Base-by-base conservation (phyloP, 2,329 filamentous ascomycete species). In the Myriosclerotinia duriaeana region DNA sequence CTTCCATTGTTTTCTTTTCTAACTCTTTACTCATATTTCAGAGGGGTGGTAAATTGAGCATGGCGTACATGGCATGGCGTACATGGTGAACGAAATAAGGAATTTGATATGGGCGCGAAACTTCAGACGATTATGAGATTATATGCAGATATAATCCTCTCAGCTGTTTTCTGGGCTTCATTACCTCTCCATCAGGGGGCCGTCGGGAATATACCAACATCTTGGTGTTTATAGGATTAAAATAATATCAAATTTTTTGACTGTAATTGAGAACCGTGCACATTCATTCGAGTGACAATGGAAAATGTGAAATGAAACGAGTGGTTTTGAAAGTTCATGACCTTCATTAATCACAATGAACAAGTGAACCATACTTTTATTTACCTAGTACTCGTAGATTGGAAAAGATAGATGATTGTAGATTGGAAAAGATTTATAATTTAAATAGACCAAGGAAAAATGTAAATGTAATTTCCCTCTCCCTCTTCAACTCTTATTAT, bases 21-120 rank as follows among this genome's bases (percentile, higher is more conserved):
- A 38, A 50, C 15, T 61, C 58, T 38, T 40, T 36, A 40, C 20
- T 40, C 34, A 40, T 38, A 38, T 50, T 17, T 48, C 8, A 30
- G 30, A 50, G 44, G 67, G 55, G 54, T 62, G 67, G 68, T 50
- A 14, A 64, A 67, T 14, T 69, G 61, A 67, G 69, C 68, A 64
- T 55, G 70, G 70, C 67, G 66, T 70, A 62, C n/a, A n/a, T 26
- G 26, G 26, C 62, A 38, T 42, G 69, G 30, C 30, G 30, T 34
- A 69, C 67, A 70, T 69, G 66, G 65, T 56, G 58, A 67, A 65
- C 60, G 2, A 50, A 20, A 61, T 17, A 7, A 20, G 44, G 56
- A 38, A 58, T n/a, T 40, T 59, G 46, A 44, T 12, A 17, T 15
- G 30, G 58, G 58, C 58, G 44, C 50, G n/a, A 22, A 50, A 61